Base-by-base conservation (phyloP, 2,329 filamentous ascomycete genomes). In the Fusarium xyrophilum region DNA sequence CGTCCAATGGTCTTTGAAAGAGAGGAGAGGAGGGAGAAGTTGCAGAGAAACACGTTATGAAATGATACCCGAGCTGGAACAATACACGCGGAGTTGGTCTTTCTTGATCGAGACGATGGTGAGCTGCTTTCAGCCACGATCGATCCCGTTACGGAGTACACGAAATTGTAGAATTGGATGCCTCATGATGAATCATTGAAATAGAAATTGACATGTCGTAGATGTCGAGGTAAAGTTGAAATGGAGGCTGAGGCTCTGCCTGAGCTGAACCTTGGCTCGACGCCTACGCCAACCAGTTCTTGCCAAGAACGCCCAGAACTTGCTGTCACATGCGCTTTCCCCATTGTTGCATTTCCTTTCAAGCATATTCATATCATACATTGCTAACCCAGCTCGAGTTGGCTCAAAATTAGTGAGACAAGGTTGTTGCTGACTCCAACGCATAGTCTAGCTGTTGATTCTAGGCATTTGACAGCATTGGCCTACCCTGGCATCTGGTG, bases 1-100 rank as follows among this genome's bases (percentile, higher is more conserved):
- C 83, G 17, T 86, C 81, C 68, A 93, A 93, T 70, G 91, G 87
- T 2, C 79, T 91, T 56, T 90, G 73, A 35, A 77, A 19, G 32
- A 38, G 42, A 17, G 46, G 27, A 33, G 17, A 28, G 17, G 23
- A 30, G 35, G 33, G 17, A 27, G 21, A 33, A 21, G 38, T 21
- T 56, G 46, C 25, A 50, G 39, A 56, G 33, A 59, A 58, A 57
- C 14, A 50, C 1, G 42, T 52, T 32, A 48, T 40, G 40, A 39
- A 46, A 59, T 56, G 43, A 68, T 65, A 63, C 56, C 65, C 56
- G 43, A 28, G 43, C n/a, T 39, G 43, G 40, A 59, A 38, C 13
- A 54, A 64, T 48, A 30, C 30, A 48, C 32, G 46, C 25, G 56
- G 38, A 42, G 38, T 36, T 48, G 43, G 43, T 44, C 33, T 25